These are phyloP conservation scores for Ganoderma boninense DNA, from an alignment of 1,284 basidiomycete genomes.

Conservation along the genomic window DNA sequence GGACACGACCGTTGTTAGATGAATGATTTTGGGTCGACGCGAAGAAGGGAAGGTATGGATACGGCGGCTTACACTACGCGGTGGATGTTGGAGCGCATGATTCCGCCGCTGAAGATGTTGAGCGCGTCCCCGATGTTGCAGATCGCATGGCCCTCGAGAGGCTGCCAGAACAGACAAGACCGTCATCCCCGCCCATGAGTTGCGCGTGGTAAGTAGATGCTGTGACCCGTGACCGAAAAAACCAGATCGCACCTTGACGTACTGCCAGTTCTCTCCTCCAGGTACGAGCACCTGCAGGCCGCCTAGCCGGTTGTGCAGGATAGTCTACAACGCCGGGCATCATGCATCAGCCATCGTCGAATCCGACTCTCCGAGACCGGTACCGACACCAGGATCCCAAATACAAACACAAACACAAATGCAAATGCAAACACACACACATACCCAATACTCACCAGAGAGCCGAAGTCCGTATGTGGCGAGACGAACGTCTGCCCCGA, in stretches of 20 bases:
- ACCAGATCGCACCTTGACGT: conserved; percentile 63
- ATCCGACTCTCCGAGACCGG: too few species aligned
- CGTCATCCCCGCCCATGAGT: too few species aligned
- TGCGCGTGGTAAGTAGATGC: too few species aligned
- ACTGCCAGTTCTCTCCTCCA: conserved; percentile 70
- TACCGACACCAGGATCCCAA: too few species aligned
- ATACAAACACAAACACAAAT: too few species aligned
- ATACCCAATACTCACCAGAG: conserved; percentile 28
- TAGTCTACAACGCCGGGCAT: conserved; percentile 47
- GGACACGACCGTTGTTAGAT: too few species aligned
- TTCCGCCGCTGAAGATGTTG: conserved; percentile 48
- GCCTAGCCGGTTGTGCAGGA: conserved; percentile 70
- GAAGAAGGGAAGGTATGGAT: neutral
- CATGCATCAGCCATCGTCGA: too few species aligned
- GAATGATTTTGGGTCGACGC: too few species aligned
- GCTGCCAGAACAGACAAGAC: conserved; percentile 36
- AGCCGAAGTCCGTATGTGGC: conserved; percentile 33
- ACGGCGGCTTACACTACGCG: conserved; percentile 41
- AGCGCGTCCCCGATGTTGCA: conserved; percentile 52
- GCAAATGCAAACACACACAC: too few species aligned
- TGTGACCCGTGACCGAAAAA: too few species aligned
- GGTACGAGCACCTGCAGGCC: conserved; percentile 76
- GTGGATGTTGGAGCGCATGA: conserved; percentile 47
- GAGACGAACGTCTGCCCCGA: conserved; percentile 24
- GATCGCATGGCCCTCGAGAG: conserved; percentile 43